Evolutionary conservation across 2,329 filamentous ascomycete genomes (phyloP), one percentile per base, ranked within the genome.

Genomic region (Trichoderma oligosporum): DNA sequence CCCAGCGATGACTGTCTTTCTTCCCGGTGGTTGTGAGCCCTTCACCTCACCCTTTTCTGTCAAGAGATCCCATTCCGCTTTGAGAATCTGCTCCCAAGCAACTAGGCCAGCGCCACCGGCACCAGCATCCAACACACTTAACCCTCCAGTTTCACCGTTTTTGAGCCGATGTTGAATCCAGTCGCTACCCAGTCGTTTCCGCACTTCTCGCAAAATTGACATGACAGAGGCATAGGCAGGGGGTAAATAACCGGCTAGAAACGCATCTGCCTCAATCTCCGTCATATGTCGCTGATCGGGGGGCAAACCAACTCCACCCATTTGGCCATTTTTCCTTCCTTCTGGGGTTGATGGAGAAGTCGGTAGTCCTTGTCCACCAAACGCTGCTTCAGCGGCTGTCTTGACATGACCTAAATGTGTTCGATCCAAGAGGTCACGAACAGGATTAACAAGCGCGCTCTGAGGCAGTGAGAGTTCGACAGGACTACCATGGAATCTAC

Each of bases 11-110:
- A 96, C 91, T 0, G 90, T 92, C 54, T 88, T 87, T 69, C 87
- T 91, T 1, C 90, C 89, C 3, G 81, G 77, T 1, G 85, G 82
- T 2, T 76, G 69, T 0, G 72, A 68, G 1, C 73, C 76, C 22
- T 65, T 62, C 0, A 67, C 70, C 29, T 77, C 72, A 0, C 76
- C 76, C 29, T 77, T 74, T 4, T 84, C 80, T 24, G 68, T 81
- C 73, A 92, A 81, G 1, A 86, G 68, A 53, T 88, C 84, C 86
- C 89, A 96, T 68, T 97, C 92, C 0, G 92, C 87, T 61, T 85
- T 79, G 12, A 95, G 65, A 8, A 97, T 78, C 63, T 93, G 86
- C 54, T 89, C 78, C 84, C 89, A 93, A 5, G 89, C 90, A 4
- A 88, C 73, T 31, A 91, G 73, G 8, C 83, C 88, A 14, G 86